Evolutionary conservation across 306 rosid genomes (phyloP).

Genomic region (Hippophae rhamnoides): DNA sequence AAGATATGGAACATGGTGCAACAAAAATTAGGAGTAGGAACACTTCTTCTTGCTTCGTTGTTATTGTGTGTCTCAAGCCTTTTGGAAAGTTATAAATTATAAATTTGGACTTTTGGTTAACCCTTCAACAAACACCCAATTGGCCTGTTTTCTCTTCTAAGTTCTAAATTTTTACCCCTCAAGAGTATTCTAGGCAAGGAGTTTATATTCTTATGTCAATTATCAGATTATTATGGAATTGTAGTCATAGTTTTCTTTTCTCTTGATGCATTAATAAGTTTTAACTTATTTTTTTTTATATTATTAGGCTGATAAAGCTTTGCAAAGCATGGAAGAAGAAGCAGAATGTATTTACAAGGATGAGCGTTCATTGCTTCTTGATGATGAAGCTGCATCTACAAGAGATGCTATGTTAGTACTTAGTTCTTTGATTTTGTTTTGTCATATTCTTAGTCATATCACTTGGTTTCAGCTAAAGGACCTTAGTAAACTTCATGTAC

Average conservation of each 20-base stretch:
- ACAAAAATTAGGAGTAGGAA: not conserved
- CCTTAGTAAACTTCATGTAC: not conserved
- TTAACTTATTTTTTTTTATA: slow-evolving; percentile 1
- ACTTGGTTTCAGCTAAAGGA: not conserved
- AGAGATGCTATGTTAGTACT: slow-evolving; percentile 90
- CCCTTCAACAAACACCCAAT: too few relatives aligned
- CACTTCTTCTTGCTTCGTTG: too few relatives aligned
- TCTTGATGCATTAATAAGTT: not conserved
- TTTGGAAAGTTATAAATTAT: too few relatives aligned
- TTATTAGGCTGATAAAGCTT: slow-evolving; percentile 82
- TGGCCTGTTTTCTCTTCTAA: too few relatives aligned
- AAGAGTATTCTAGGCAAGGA: too few relatives aligned
- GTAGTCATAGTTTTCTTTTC: not conserved
- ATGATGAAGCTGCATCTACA: slow-evolving; percentile 92
- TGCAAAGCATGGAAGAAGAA: slow-evolving; percentile 84
- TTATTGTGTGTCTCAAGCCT: too few relatives aligned
- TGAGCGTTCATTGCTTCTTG: slow-evolving; percentile 72
- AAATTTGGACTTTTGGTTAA: too few relatives aligned
- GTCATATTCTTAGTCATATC: not conserved
- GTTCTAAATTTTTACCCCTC: too few relatives aligned
- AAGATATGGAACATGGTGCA: not conserved
- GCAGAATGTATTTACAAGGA: slow-evolving; percentile 90
- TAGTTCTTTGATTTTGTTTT: slow-evolving; percentile 4
- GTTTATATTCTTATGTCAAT: too few relatives aligned
- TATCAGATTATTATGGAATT: too few relatives aligned